These are phyloP conservation scores for Hirsutella minnesotensis DNA, from an alignment of 2,329 filamentous ascomycete genomes.

Conservation along the genomic window DNA sequence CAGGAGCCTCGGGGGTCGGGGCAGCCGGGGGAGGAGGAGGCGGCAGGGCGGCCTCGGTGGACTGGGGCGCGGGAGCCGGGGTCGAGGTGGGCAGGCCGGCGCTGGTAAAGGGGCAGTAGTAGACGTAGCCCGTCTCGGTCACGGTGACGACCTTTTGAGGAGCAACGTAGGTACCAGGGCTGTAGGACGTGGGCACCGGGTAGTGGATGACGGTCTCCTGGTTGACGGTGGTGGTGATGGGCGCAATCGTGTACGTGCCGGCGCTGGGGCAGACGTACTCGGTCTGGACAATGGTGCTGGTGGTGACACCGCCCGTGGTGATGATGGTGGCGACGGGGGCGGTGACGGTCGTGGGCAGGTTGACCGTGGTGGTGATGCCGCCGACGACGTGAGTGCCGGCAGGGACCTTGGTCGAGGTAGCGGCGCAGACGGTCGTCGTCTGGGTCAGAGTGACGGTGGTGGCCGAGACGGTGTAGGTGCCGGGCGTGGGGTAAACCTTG, in stretches of 20 bases:
- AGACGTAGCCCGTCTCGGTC: slow-evolving; percentile 54
- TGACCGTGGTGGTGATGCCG: slow-evolving; percentile 61
- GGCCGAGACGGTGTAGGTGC: slow-evolving; percentile 65
- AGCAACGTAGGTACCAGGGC: slow-evolving; percentile 62
- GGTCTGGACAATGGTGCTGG: slow-evolving; percentile 56
- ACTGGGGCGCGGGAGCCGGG: slow-evolving; percentile 16
- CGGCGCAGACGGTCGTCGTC: slow-evolving; percentile 55
- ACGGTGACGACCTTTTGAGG: slow-evolving; percentile 55
- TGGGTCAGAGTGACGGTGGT: slow-evolving; percentile 57
- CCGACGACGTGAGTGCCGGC: slow-evolving; percentile 57
- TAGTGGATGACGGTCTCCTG: slow-evolving; percentile 46
- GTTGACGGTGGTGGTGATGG: slow-evolving; percentile 49
- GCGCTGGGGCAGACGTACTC: slow-evolving; percentile 61
- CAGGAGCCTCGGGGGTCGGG: slow-evolving; percentile 4
- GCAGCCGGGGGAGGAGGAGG: slow-evolving; percentile 9
- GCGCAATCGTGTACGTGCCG: slow-evolving; percentile 66
- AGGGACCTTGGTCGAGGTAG: slow-evolving; percentile 48
- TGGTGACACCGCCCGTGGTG: slow-evolving; percentile 44
- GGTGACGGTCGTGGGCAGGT: slow-evolving; percentile 52
- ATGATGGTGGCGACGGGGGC: slow-evolving; percentile 58
- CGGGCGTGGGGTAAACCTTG: slow-evolving; percentile 49
- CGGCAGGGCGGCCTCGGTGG: slow-evolving; percentile 11
- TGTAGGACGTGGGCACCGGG: slow-evolving; percentile 52
- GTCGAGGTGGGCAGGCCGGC: slow-evolving; percentile 22
- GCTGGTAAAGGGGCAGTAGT: slow-evolving; percentile 57